phyloP scores from a whole-genome alignment of 495 filamentous ascomycete species.

The Annulohypoxylon bovei region DNA sequence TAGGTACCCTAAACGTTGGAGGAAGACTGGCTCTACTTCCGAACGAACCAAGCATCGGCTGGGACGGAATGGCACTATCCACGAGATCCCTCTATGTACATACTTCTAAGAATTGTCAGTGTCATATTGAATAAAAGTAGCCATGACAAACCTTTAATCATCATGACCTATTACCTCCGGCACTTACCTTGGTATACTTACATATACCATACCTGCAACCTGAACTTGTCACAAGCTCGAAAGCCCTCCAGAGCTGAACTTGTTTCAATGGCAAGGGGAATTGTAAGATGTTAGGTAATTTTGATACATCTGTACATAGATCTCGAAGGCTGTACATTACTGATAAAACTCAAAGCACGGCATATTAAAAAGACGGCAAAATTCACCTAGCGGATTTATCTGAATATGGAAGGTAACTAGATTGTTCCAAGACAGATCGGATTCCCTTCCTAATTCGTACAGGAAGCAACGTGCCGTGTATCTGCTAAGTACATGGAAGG shows the following conservation, averaged over 20 bases:
- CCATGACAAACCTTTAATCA: slow-evolving; percentile 5
- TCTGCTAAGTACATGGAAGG: slow-evolving; percentile 13
- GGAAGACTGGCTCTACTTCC: background rate
- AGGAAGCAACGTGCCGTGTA: slow-evolving; percentile 32
- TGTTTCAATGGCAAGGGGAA: background rate
- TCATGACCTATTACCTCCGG: background rate
- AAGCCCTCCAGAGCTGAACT: background rate
- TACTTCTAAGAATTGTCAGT: background rate
- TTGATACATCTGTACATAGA: background rate
- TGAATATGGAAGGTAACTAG: slow-evolving; percentile 35
- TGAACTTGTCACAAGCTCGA: background rate
- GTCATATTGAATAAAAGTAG: background rate
- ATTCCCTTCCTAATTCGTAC: slow-evolving; percentile 33
- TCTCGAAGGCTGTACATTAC: background rate
- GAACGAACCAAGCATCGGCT: background rate
- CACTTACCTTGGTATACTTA: background rate
- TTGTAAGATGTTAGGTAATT: slow-evolving; percentile 1
- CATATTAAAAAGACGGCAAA: slow-evolving; percentile 7
- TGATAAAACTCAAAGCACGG: background rate
- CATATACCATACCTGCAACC: background rate
- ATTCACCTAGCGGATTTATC: slow-evolving; percentile 31
- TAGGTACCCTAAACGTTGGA: background rate
- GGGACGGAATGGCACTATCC: slow-evolving; percentile 2
- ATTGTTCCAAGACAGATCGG: slow-evolving; percentile 20
- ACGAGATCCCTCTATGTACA: background rate